These are phyloP conservation scores for Penicillium occitanis DNA, from an alignment of 2,329 filamentous ascomycete genomes.

Conservation along the genomic window DNA sequence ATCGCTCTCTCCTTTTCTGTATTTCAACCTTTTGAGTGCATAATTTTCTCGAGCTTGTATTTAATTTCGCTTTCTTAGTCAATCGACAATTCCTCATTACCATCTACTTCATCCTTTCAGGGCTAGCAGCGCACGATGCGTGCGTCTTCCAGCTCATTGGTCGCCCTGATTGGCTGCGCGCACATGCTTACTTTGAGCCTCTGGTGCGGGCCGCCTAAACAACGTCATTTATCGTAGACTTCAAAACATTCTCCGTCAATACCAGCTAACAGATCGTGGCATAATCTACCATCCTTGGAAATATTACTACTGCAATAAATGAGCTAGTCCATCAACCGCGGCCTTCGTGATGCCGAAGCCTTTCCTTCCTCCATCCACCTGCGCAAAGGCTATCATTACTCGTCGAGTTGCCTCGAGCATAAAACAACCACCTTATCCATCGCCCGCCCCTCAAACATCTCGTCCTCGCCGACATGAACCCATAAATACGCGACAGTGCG, in stretches of 20 bases:
- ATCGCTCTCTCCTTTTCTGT: no score
- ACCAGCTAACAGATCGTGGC: no score
- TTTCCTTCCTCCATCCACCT: conserved; percentile 11
- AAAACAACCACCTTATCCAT: not conserved
- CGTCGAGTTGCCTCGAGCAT: conserved; percentile 16
- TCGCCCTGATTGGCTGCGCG: conserved; percentile 6
- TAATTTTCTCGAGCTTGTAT: no score
- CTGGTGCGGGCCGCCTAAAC: not conserved
- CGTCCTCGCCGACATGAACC: not conserved
- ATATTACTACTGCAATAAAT: not conserved
- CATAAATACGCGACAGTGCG: not conserved
- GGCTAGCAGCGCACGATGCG: no score
- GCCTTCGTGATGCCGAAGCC: conserved; percentile 33
- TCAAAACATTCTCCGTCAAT: not conserved
- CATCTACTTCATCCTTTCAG: no score
- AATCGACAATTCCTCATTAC: no score
- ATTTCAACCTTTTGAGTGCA: no score
- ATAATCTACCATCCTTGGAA: no score
- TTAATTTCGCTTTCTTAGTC: no score
- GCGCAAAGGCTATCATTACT: conserved; percentile 7
- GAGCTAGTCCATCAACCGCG: not conserved
- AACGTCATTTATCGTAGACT: not conserved
- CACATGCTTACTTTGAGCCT: not conserved
- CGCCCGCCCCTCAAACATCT: not conserved
- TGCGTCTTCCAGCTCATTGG: not conserved